phyloP scores from a whole-genome alignment of 2,329 filamentous ascomycete species.

The Fusarium liriodendri region DNA sequence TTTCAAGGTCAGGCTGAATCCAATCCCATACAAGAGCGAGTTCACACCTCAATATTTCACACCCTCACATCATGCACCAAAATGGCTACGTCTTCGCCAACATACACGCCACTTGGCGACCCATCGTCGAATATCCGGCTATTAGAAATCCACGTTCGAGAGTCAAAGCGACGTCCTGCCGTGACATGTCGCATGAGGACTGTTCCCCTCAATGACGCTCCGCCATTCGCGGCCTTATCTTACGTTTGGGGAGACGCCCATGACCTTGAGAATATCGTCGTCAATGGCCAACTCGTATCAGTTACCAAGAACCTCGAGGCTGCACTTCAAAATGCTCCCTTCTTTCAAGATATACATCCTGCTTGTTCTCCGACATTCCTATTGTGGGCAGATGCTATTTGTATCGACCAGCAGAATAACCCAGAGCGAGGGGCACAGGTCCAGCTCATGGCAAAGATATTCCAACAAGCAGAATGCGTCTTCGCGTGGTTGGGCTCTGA shows the following conservation, averaged over 20 bases:
- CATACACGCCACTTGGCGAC: background rate
- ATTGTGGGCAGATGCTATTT: slow-evolving; percentile 2
- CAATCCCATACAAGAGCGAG: background rate
- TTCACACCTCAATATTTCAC: background rate
- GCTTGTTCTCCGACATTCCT: background rate
- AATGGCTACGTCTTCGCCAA: background rate
- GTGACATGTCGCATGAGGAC: background rate
- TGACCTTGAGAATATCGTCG: background rate
- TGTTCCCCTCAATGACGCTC: background rate
- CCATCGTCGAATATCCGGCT: background rate
- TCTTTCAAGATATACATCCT: background rate
- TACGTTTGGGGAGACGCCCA: background rate
- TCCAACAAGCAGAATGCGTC: background rate
- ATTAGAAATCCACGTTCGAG: background rate
- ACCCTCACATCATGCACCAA: background rate
- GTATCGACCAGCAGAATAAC: background rate
- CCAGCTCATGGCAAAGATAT: background rate
- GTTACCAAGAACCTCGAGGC: background rate
- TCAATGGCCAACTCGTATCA: background rate
- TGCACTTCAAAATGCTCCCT: background rate
- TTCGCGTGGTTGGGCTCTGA: background rate
- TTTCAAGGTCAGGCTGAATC: background rate
- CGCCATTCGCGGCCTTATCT: background rate
- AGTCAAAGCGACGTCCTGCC: background rate
- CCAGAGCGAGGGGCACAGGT: background rate